Conservation (phyloP, 768 basidiomycete species). For the Pisolithus microcarpus region DNA sequence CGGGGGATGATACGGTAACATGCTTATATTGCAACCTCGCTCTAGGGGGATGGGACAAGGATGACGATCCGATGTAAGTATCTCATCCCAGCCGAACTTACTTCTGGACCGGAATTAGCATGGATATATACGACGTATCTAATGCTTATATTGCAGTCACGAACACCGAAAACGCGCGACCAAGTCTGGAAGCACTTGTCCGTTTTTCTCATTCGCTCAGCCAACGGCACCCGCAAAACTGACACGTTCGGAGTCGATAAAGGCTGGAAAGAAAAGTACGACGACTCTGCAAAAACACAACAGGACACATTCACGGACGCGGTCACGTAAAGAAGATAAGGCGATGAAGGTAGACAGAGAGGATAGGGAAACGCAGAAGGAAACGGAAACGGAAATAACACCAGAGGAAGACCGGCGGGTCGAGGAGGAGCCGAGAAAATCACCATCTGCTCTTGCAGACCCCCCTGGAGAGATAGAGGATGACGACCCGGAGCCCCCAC, state of each 20-base stretch:
- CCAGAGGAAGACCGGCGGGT: conserved; percentile 20
- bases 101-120: conserved; percentile 2
- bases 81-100: not conserved
- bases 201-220: conserved; percentile 31
- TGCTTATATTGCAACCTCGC: conserved; percentile 81
- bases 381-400: conserved; percentile 1
- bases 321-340: conserved; percentile 4
- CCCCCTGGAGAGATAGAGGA: not conserved
- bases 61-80: conserved; percentile 80
- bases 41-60: conserved; percentile 80
- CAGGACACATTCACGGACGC: conserved; percentile 4
- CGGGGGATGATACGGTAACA: conserved; percentile 71
- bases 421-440: conserved; percentile 7
- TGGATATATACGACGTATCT: not conserved
- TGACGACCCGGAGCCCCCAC: not conserved
- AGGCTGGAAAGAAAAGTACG: conserved; percentile 24
- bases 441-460: conserved; percentile 1
- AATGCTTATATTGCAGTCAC: conserved; percentile 35
- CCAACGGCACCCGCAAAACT: conserved; percentile 23
- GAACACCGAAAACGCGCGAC: conserved; percentile 66
- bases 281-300: conserved; percentile 13
- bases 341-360: conserved; percentile 3
- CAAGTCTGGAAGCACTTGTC: conserved; percentile 37
- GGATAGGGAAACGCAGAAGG: not conserved
- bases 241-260: conserved; percentile 26